Conservation (phyloP, 208 protist species). For the Leishmania braziliensis region DNA sequence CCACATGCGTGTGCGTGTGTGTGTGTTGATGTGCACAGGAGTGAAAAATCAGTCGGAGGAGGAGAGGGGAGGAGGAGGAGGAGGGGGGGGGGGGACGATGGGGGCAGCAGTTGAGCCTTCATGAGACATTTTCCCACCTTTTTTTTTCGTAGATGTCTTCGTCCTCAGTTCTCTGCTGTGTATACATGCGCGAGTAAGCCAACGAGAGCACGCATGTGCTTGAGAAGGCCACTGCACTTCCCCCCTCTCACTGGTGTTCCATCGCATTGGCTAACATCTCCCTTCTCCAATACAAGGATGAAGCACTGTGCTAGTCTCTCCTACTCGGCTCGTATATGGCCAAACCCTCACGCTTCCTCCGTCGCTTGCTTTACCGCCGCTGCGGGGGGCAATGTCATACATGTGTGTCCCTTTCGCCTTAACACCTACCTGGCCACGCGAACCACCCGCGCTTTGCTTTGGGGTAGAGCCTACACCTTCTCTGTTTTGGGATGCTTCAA, state of each 20-base stretch:
- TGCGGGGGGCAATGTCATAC: neutral
- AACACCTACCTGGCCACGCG: neutral
- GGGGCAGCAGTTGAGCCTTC: neutral
- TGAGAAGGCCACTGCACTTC: neutral
- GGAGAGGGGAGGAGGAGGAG: too few species aligned
- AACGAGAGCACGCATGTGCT: neutral
- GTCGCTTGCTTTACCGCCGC: neutral
- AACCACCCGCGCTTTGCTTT: neutral
- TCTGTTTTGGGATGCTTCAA: neutral
- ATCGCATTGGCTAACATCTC: neutral
- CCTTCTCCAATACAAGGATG: too few species aligned
- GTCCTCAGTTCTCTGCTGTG: neutral
- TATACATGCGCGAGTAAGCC: neutral
- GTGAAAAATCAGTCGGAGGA: too few species aligned
- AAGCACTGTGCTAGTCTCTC: neutral
- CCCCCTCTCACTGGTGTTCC: neutral
- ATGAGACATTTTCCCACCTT: too few species aligned
- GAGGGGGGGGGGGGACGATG: neutral
- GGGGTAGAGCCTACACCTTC: slow-evolving; percentile 9
- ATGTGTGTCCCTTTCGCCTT: neutral
- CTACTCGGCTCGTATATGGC: neutral
- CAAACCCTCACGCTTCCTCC: neutral
- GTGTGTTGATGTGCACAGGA: neutral
- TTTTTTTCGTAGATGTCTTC: neutral
- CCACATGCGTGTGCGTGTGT: neutral